These are phyloP conservation scores for Celoporthe dispersa DNA, from an alignment of 2,329 filamentous ascomycete species.

Conservation along the genomic window DNA sequence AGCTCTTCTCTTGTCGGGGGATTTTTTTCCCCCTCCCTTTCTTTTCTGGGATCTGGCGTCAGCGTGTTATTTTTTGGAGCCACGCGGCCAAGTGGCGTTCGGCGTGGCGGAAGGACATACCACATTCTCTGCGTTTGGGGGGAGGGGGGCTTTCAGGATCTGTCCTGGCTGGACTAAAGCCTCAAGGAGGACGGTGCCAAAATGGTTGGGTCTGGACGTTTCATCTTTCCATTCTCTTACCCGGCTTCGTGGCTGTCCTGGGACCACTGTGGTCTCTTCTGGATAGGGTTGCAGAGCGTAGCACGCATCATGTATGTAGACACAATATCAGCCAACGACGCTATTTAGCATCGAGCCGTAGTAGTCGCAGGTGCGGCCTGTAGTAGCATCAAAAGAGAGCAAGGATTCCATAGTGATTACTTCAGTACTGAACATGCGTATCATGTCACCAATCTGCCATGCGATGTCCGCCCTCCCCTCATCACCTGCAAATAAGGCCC, in stretches of 20 bases:
- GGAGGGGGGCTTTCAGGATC: constrained; percentile 4
- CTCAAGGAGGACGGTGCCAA: constrained; percentile 14
- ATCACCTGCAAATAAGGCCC: not conserved
- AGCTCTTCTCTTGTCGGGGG: not conserved
- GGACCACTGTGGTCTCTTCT: not conserved
- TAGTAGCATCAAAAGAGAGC: not conserved
- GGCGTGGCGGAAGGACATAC: constrained; percentile 27
- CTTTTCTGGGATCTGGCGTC: constrained; percentile 12
- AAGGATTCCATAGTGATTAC: not conserved
- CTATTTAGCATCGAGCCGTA: not conserved
- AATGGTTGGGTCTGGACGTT: constrained; percentile 6
- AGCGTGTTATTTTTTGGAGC: constrained; percentile 15
- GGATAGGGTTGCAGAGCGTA: constrained; percentile 5
- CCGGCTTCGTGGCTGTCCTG: not conserved
- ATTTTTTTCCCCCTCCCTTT: not conserved
- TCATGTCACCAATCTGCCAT: not conserved
- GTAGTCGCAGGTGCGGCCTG: not conserved
- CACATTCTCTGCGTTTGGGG: constrained; percentile 23
- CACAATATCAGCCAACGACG: constrained; percentile 7
- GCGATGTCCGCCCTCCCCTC: not conserved
- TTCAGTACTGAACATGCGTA: not conserved
- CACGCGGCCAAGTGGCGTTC: constrained; percentile 30
- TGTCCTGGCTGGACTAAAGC: constrained; percentile 13
- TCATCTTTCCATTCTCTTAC: constrained; percentile 7
- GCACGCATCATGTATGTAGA: constrained; percentile 11